Evolutionary conservation across 768 basidiomycete species (phyloP).

Genomic region (Trametes meyenii): DNA sequence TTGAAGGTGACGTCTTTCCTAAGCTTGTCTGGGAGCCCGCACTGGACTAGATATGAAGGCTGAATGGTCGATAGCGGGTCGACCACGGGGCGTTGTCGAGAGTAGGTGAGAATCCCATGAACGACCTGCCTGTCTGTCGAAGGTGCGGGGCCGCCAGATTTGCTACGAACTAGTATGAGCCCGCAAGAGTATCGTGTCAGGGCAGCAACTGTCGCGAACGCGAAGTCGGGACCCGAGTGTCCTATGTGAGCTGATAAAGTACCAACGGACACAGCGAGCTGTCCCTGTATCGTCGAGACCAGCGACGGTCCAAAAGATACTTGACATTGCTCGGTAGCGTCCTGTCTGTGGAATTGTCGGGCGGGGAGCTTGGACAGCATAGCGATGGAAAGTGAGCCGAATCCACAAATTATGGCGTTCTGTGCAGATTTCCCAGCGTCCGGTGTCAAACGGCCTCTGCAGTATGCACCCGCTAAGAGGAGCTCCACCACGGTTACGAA

Average conservation of each 20-base stretch:
- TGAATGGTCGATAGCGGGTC: slow-evolving; percentile 85
- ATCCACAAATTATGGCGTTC: neutral
- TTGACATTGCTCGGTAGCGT: slow-evolving; percentile 14
- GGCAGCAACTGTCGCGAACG: slow-evolving; percentile 14
- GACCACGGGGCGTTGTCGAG: slow-evolving; percentile 53
- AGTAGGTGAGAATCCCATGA: slow-evolving; percentile 51
- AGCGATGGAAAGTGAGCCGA: slow-evolving; percentile 1
- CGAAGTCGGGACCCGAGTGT: slow-evolving; percentile 36
- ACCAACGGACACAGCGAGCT: slow-evolving; percentile 28
- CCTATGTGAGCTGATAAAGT: slow-evolving; percentile 32
- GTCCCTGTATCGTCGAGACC: slow-evolving; percentile 1
- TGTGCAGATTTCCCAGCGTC: neutral
- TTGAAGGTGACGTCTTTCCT: slow-evolving; percentile 74
- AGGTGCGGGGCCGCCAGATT: slow-evolving; percentile 31
- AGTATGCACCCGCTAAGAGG: neutral
- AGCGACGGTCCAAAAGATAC: slow-evolving; percentile 18
- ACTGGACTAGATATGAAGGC: slow-evolving; percentile 81
- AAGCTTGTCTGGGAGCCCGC: slow-evolving; percentile 64
- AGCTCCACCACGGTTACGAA: slow-evolving; percentile 39
- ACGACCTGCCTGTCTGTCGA: slow-evolving; percentile 45
- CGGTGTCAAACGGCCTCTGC: neutral
- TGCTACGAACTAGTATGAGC: neutral
- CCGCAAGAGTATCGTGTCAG: slow-evolving; percentile 4
- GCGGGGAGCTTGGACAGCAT: slow-evolving; percentile 4
- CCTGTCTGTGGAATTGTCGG: slow-evolving; percentile 11